Conservation (phyloP, 2,329 filamentous ascomycete genomes). For the Nemania sp. region DNA sequence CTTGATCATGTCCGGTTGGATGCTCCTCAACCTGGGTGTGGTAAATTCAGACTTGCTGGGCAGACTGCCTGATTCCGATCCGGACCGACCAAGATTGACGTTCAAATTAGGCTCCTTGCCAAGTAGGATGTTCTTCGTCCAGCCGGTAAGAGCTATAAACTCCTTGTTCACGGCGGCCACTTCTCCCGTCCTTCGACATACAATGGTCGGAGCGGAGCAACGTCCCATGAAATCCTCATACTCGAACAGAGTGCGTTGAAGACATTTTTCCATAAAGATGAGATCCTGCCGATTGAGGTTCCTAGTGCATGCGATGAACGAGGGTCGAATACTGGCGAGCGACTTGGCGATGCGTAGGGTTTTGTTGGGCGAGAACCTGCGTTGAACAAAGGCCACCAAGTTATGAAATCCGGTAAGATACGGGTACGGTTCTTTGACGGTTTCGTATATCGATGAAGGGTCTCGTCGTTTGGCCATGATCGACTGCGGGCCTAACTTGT, state of each 20-base stretch:
- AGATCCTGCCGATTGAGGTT: conserved; percentile 88
- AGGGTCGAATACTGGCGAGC: conserved; percentile 85
- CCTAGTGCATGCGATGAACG: conserved; percentile 88
- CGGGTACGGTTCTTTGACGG: conserved; percentile 86
- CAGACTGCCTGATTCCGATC: conserved; percentile 50
- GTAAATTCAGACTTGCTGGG: conserved; percentile 50
- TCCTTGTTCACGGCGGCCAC: conserved; percentile 96
- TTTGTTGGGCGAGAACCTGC: conserved; percentile 77
- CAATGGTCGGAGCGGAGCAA: conserved; percentile 86
- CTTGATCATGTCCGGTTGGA: conserved; percentile 48
- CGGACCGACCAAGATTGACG: conserved; percentile 70
- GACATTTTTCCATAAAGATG: conserved; percentile 96
- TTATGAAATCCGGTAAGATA: conserved; percentile 91
- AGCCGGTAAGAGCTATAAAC: conserved; percentile 93
- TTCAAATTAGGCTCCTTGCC: conserved; percentile 89
- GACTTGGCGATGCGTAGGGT: conserved; percentile 84
- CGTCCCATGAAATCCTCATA: conserved; percentile 92
- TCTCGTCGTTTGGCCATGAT: conserved; percentile 68
- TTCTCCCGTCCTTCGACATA: conserved; percentile 90
- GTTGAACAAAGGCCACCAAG: conserved; percentile 78
- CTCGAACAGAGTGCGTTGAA: conserved; percentile 89
- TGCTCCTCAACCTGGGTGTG: conserved; percentile 56
- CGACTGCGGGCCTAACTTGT: conserved; percentile 51
- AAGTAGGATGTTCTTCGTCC: conserved; percentile 86
- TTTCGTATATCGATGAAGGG: conserved; percentile 84